These are phyloP conservation scores for Tuber borchii DNA, from an alignment of 495 filamentous ascomycete species.

Conservation along the genomic window DNA sequence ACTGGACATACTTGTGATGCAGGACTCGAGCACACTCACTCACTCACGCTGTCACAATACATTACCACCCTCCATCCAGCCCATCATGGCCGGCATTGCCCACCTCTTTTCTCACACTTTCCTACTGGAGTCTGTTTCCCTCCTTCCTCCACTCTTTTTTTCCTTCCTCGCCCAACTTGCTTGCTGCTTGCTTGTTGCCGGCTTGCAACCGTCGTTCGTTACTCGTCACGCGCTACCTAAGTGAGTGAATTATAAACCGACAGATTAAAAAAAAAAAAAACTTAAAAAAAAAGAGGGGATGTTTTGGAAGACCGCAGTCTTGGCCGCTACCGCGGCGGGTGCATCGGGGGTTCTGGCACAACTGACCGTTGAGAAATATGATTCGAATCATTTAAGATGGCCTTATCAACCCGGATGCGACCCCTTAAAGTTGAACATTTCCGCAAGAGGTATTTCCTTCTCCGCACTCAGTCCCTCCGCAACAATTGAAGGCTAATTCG, in stretches of 20 bases:
- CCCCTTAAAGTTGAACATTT: slow-evolving; percentile 11
- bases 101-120: background rate
- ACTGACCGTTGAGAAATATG: background rate
- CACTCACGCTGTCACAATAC: too few species aligned
- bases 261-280: background rate
- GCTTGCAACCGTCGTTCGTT: background rate
- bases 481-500: background rate
- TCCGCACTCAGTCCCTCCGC: background rate
- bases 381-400: background rate
- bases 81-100: background rate
- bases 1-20: too few species aligned
- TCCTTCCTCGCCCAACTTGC: background rate
- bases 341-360: background rate
- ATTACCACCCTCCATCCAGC: too few species aligned
- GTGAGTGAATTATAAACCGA: background rate
- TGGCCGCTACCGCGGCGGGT: background rate
- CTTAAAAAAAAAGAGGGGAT: background rate
- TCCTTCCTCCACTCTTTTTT: background rate
- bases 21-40: too few species aligned
- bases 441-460: slow-evolving; percentile 4
- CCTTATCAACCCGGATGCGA: slow-evolving; percentile 1
- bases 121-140: background rate
- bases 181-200: background rate
- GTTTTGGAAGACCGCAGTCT: background rate
- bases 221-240: background rate